Conservation (phyloP, 2,329 filamentous ascomycete genomes). For the Mycocentrospora acerina region DNA sequence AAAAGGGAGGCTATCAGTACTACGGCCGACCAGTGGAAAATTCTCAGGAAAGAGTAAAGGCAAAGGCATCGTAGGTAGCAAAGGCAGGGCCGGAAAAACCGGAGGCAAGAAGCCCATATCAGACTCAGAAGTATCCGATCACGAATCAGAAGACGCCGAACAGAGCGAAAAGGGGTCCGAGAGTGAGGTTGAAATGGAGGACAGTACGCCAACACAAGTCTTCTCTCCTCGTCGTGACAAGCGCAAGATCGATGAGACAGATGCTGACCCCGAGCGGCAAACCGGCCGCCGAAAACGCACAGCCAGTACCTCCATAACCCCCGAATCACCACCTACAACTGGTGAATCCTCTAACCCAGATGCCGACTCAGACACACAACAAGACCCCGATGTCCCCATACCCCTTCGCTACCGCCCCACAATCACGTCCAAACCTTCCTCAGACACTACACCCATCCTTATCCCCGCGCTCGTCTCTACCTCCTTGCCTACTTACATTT, state of each 20-base stretch:
- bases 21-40: slow-evolving; percentile 39
- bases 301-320: slow-evolving; percentile 20
- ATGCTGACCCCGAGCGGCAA: slow-evolving; percentile 15
- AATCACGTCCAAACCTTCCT: slow-evolving; percentile 4
- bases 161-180: no score
- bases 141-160: slow-evolving; percentile 16
- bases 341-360: slow-evolving; percentile 16
- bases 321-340: slow-evolving; percentile 19
- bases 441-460: slow-evolving; percentile 13
- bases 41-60: slow-evolving; percentile 39
- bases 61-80: slow-evolving; percentile 4
- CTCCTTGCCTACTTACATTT: slow-evolving; percentile 34
- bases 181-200: slow-evolving; percentile 24
- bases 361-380: slow-evolving; percentile 7
- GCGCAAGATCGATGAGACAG: slow-evolving; percentile 25
- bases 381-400: slow-evolving; percentile 15
- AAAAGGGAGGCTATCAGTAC: slow-evolving; percentile 36
- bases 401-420: slow-evolving; percentile 28
- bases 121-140: slow-evolving; percentile 16
- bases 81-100: slow-evolving; percentile 22
- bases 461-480: slow-evolving; percentile 30
- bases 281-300: slow-evolving; percentile 31
- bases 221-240: slow-evolving; percentile 28
- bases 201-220: slow-evolving; percentile 33
- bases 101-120: slow-evolving; percentile 19